Conservation (phyloP, 345 rosid genomes). For the Melastoma malabathricum region DNA sequence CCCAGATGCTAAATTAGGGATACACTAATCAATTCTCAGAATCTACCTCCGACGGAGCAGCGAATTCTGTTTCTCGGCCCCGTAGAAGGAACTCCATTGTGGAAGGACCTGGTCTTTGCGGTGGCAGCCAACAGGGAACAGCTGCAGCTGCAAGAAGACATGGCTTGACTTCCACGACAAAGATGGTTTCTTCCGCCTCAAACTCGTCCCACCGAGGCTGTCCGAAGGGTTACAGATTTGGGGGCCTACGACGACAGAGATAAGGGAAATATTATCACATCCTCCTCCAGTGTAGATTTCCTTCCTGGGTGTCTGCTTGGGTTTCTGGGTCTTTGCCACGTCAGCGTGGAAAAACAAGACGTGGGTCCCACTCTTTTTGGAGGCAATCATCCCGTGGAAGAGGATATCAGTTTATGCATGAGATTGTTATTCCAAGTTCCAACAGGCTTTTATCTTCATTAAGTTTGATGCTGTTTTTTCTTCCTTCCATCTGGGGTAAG, state of each 20-base stretch:
- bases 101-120: constrained; percentile 21
- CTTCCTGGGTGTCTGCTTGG: background rate
- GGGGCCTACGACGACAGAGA: too few relatives aligned
- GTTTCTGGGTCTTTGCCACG: constrained; percentile 4
- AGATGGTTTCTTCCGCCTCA: background rate
- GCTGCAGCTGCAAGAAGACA: constrained; percentile 14
- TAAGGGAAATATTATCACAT: too few relatives aligned
- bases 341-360: background rate
- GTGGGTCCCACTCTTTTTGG: too few relatives aligned
- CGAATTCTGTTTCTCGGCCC: constrained; percentile 30
- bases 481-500: too few relatives aligned
- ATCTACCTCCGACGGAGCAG: constrained; percentile 58
- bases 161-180: constrained; percentile 1
- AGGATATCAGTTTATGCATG: too few relatives aligned
- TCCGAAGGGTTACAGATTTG: too few relatives aligned
- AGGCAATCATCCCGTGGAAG: too few relatives aligned
- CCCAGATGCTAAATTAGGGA: too few relatives aligned
- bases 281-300: background rate
- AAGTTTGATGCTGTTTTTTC: too few relatives aligned
- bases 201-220: constrained; percentile 1
- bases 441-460: too few relatives aligned
- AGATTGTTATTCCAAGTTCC: too few relatives aligned
- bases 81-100: constrained; percentile 9
- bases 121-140: constrained; percentile 25
- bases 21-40: background rate